A percentile compares a stretch with the other conserved stretches of the same genome.
Evolutionary conservation across 148 eudicot genomes (phyloP).

Genomic region (Chenopodium album): DNA sequence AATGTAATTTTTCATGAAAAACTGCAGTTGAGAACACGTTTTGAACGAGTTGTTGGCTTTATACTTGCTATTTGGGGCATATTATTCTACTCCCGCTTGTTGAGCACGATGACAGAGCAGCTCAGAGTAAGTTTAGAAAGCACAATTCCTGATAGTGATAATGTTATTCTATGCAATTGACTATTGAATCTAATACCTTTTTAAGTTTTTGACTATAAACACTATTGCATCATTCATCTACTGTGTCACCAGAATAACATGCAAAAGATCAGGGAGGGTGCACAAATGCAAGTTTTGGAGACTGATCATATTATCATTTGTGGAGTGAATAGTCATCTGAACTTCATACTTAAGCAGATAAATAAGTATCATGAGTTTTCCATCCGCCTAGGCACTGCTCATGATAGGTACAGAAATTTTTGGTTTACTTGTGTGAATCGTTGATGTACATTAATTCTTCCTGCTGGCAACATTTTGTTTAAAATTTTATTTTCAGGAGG

Average conservation of each 20-base stretch:
- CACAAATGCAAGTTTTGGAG: constrained; percentile 90
- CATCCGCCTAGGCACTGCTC: constrained; percentile 87
- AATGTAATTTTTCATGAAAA: constrained; percentile 9
- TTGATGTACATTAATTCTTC: background rate
- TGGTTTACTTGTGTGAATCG: constrained; percentile 2
- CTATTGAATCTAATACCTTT: constrained; percentile 13
- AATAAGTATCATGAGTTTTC: constrained; percentile 88
- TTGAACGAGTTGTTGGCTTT: constrained; percentile 93
- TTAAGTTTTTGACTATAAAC: constrained; percentile 20
- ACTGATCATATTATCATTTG: constrained; percentile 91
- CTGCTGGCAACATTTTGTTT: constrained; percentile 5
- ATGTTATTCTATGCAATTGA: constrained; percentile 10
- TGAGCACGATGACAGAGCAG: constrained; percentile 99
- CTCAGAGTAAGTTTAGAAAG: constrained; percentile 66
- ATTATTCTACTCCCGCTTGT: constrained; percentile 87
- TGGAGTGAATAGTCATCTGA: constrained; percentile 84
- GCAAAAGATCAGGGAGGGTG: constrained; percentile 95
- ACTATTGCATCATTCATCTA: constrained; percentile 2
- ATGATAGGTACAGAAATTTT: constrained; percentile 54
- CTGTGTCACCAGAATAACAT: constrained; percentile 66
- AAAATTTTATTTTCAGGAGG: constrained; percentile 48
- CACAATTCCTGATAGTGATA: constrained; percentile 1
- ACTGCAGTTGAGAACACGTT: constrained; percentile 75
- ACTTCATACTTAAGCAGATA: constrained; percentile 81
- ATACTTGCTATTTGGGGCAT: constrained; percentile 97